Evolutionary conservation across 1,139 yeast species (phyloP), one percentile per base, ranked within the genome.

Genomic region (Entelexis sorbosivorans): DNA sequence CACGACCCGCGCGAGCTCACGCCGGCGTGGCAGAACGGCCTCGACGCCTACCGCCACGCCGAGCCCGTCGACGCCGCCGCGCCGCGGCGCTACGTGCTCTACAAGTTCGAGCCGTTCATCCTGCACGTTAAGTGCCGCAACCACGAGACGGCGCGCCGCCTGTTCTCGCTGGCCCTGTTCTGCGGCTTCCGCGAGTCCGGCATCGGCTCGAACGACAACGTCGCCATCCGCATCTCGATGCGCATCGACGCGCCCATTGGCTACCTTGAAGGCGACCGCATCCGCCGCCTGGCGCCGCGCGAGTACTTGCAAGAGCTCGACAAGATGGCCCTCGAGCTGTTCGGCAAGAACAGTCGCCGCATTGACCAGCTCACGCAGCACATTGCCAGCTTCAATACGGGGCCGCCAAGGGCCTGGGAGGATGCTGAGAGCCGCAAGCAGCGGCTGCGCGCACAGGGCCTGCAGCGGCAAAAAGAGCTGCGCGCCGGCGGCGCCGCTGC

Each of bases 181-280:
- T 81, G 91, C 65, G 96, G 96, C 8, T 87, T 82, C 61, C 71
- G 96, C 61, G 96, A 86, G 65, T 75, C 86, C 35, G 96, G 96
- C 0, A 84, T 86, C 48, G 93, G 94, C 5, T 74, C 81, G 39
- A 84, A 84, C 60, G 76, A 79, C 60, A 71, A 81, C n/a, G 95
- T 85, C 4, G 95, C 86, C 0, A 79, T 85, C 22, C 70, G 94
- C 57, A 82, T 78, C 5, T 78, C 84, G 14, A 79, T 85, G 52
- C 77, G 77, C 59, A 66, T 85, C 31, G 94, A 85, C 64, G 71
- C 80, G 0, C 95, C 95, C 0, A 75, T 85, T 34, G 95, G 87
- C 0, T 77, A 68, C 56, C 64, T 74, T 11, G 64, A 68, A 16
- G 69, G 66, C 28, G 29, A 31, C 33, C 22, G 43, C n/a, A 57